Base-by-base conservation (phyloP, 2,329 filamentous ascomycete genomes). In the Microdochium paspali region DNA sequence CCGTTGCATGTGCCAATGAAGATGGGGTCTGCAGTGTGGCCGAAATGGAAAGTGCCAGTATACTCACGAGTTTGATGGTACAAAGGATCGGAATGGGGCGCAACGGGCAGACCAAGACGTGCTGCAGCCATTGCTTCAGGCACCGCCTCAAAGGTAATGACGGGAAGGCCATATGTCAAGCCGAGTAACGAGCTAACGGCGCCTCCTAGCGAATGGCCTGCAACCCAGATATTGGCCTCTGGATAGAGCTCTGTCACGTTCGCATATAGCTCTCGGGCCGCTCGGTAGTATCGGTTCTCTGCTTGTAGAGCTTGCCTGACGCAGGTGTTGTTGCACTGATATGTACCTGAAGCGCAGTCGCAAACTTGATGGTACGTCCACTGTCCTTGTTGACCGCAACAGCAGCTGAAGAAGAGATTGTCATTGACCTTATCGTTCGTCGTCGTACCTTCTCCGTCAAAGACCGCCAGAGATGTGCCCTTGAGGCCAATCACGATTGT, bases 391-490 rank as follows among this genome's bases (percentile, higher is more conserved):
- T 96, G 90, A 3, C 82, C 93, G 66, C 93, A 98, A 66, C 93
- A 98, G 69, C 93, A 98, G 61, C 90, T 95, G 69, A 96, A 96
- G 67, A 95, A 95, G 10, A 98, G 74, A 62, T 98, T 98, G 67
- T 98, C 93, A 63, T 97, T 98, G 59, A 90, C 74, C 70, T 98
- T 98, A 69, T 98, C 93, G 56, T 95, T 95, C 24, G 90, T 95
- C 0, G 91, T 97, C 1, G 93, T 97, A 46, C 90, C 91, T 31
- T 91, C 87, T n/a, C 93, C 93, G 63, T 97, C 91, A 61, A 96
- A 97, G 3, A 97, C 83, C 12, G 93, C 91, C 2, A 85, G 80
- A 1, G 84, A 87, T 0, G 90, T 96, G 47, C 91, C 93, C 68
- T 98, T 98, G 48, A 98, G 68, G 4, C 89, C 90, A 53, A 97